phyloP scores from a whole-genome alignment of 1,284 basidiomycete genomes.

The Sporisorium scitamineum region DNA sequence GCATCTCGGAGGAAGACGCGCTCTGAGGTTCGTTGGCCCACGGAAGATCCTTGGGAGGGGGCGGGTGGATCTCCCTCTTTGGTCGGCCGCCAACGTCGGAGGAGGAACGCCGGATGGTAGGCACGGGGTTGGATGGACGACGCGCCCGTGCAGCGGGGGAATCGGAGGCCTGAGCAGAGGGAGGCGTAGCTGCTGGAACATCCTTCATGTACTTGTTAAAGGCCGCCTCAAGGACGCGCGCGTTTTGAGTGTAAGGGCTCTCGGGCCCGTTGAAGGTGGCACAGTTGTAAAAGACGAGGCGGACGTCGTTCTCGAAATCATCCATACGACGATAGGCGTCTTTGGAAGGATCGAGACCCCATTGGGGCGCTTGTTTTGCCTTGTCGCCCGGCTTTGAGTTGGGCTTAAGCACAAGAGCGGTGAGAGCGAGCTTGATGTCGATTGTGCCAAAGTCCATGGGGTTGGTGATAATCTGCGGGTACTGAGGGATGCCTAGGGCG shows the following conservation, averaged over 20 bases:
- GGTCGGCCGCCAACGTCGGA: constrained; percentile 79
- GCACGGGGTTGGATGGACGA: constrained; percentile 80
- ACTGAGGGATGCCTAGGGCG: constrained; percentile 89
- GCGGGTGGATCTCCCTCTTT: constrained; percentile 96
- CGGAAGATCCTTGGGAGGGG: constrained; percentile 88
- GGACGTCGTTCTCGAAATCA: constrained; percentile 63
- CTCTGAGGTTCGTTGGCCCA: constrained; percentile 77
- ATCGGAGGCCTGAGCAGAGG: constrained; percentile 67
- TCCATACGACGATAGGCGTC: constrained; percentile 58
- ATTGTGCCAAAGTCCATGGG: constrained; percentile 98
- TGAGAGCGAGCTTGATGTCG: constrained; percentile 78
- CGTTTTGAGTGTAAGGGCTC: constrained; percentile 82
- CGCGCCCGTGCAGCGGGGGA: constrained; percentile 71
- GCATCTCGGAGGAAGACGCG: constrained; percentile 42
- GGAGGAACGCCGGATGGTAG: constrained; percentile 79
- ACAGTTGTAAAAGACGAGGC: constrained; percentile 86
- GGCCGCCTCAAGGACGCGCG: constrained; percentile 82
- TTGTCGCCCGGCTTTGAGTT: constrained; percentile 60
- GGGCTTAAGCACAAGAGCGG: constrained; percentile 55
- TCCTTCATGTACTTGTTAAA: constrained; percentile 83
- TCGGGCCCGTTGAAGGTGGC: constrained; percentile 89
- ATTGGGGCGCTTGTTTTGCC: constrained; percentile 53
- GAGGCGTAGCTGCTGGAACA: constrained; percentile 41
- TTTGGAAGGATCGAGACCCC: constrained; percentile 48
- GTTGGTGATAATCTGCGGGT: constrained; percentile 83